Evolutionary conservation across 2,329 filamentous ascomycete genomes (phyloP), one percentile per base, ranked within the genome.

Genomic region (Venturia nashicola): DNA sequence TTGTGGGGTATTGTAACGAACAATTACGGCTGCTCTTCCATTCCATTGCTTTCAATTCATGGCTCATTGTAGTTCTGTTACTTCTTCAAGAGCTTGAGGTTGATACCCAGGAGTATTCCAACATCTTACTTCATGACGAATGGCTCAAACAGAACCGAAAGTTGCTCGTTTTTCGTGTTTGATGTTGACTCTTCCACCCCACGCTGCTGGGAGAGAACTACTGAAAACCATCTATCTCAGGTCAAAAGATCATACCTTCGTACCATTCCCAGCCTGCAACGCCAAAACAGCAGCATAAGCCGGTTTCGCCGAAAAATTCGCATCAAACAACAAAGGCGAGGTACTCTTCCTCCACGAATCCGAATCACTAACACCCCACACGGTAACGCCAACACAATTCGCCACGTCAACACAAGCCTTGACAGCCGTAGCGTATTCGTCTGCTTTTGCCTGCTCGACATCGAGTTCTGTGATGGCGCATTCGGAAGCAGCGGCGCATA

Each of bases 391-490:
- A 3, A 87, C 80, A 70, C 86, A 89, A 71, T 84, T 83, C 7
- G 76, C 65, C 59, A 84, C 75, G 23, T 79, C 74, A 40, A 86
- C 71, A 68, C 86, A 89, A 7, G 82, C 85, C 59, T 82, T 78
- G 9, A 72, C 67, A 43, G 71, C 77, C 51, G 80, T 78, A n/a
- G 79, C 73, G 69, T 86, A 89, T 71, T 88, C 86, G 23, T 73
- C 73, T 5, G 79, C 68, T 20, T 79, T 75, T 8, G 83, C 84
- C 23, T 77, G 76, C 61, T 80, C 79, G 69, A 90, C 88, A 70
- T 90, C 87, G 27, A 88, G 78, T 75, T 88, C 86, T 1, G 86
- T 88, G 60, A 88, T 78, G 6, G 86, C 85, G 40, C 86, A 80
- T 70, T 88, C 84, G 20, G 77, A 72, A 16, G 78, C 80, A 6